Base-by-base conservation (phyloP, 148 eudicot genomes). In the Agrostemma githago region DNA sequence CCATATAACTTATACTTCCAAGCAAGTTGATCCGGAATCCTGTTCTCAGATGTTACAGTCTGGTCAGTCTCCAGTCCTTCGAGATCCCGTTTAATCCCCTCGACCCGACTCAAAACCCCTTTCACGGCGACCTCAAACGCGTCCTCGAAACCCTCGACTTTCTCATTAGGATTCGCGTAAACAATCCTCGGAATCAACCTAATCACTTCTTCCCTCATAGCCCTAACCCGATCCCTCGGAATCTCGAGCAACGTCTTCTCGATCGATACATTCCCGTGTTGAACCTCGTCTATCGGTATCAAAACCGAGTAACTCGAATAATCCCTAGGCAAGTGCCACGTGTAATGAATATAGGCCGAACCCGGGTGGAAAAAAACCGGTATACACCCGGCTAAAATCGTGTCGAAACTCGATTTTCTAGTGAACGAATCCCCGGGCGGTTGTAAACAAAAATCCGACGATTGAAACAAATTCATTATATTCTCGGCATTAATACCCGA, bases 341-440 rank as follows among this genome's bases (percentile, higher is more conserved):
- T 7, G 61, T 89, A 92, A 62, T 92, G 95, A 1, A 82, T 76
- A 53, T 87, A 92, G 57, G 92, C 89, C 0, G 97, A 88, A 17
- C 76, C 90, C 0, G 95, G 97, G 59, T 75, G 86, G 81, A 88
- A 89, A 41, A 92, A 86, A 0, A 92, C 97, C 0, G 97, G 95
- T 21, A 92, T 88, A 41, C 92, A 92, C 1, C 95, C 97, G 0
- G 89, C 87, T 21, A 87, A 11, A 17, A 92, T 87, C 0, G 96
- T 77, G 41, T 90, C 96, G 26, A 90, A 92, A 3, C 83, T 80
- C 2, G 97, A 90, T 71, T 89, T 75, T 56, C 97, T 73, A 3
- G 97, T 92, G 68, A 66, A 85, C 0, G 96, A 87, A 72, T 92
- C 97, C 34, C 97, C 97, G 1, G 96, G 81, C 11, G 97, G 97